Conservation (phyloP, 768 basidiomycete species). For the Suillus occidentalis region DNA sequence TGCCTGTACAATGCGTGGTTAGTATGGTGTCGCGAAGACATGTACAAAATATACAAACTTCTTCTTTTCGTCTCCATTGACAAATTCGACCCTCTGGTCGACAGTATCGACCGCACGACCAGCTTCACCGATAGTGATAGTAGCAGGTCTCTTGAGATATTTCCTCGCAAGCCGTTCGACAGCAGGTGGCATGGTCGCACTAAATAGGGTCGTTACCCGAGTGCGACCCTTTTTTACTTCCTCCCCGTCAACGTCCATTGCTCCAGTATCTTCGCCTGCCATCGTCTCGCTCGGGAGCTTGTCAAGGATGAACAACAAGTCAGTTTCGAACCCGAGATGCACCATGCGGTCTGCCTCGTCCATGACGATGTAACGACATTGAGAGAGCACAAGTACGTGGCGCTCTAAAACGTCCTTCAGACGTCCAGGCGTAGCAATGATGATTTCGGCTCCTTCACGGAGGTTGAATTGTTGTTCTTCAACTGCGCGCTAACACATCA, state of each 20-base stretch:
- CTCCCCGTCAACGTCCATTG: constrained; percentile 75
- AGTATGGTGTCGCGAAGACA: constrained; percentile 14
- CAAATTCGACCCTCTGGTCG: constrained; percentile 93
- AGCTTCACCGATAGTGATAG: constrained; percentile 97
- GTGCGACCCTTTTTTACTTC: constrained; percentile 68
- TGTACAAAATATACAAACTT: constrained; percentile 56
- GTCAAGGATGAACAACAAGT: constrained; percentile 93
- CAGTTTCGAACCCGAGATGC: constrained; percentile 93
- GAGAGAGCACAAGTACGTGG: constrained; percentile 90
- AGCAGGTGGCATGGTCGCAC: constrained; percentile 97
- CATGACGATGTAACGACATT: constrained; percentile 99
- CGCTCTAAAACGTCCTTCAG: constrained; percentile 97
- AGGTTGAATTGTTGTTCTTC: constrained; percentile 98
- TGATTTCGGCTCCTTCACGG: constrained; percentile 97
- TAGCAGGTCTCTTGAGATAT: constrained; percentile 89
- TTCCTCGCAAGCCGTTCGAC: constrained; percentile 95
- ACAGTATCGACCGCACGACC: constrained; percentile 98
- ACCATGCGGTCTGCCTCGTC: constrained; percentile 99
- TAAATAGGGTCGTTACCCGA: constrained; percentile 94
- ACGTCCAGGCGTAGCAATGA: constrained; percentile 98
- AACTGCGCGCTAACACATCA: constrained; percentile 65
- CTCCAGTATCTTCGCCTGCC: constrained; percentile 76
- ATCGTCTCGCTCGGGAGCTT: constrained; percentile 85
- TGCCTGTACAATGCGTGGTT: constrained; percentile 47
- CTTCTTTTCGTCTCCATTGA: constrained; percentile 93